phyloP scores from a whole-genome alignment of 2,329 filamentous ascomycete genomes.

The Colletotrichum agaves region DNA sequence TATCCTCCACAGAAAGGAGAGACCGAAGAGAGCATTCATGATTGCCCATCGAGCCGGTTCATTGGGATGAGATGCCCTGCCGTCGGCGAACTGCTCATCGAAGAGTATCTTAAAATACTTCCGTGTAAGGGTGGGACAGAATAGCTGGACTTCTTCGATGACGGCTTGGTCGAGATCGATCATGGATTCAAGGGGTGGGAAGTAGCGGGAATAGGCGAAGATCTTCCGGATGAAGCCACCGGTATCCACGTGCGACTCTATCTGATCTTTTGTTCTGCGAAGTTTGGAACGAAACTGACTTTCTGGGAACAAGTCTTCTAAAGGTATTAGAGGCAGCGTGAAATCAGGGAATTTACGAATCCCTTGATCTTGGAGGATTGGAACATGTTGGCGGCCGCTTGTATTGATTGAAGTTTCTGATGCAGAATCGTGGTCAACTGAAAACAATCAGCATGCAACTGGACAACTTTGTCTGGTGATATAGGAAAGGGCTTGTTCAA shows the following conservation, averaged over 20 bases:
- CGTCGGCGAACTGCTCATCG: slow-evolving; percentile 6
- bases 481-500: too few species aligned
- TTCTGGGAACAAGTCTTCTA: not conserved
- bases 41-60: slow-evolving; percentile 14
- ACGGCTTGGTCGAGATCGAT: slow-evolving; percentile 10
- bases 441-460: too few species aligned
- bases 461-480: too few species aligned
- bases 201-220: slow-evolving; percentile 3
- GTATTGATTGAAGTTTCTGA: too few species aligned
- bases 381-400: too few species aligned
- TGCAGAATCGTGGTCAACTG: too few species aligned
- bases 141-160: slow-evolving; percentile 18
- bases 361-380: too few species aligned
- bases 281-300: not conserved
- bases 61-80: not conserved
- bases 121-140: slow-evolving; percentile 16
- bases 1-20: slow-evolving; percentile 16
- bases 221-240: not conserved
- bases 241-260: not conserved
- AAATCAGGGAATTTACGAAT: not conserved
- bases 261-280: not conserved
- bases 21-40: slow-evolving; percentile 18
- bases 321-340: not conserved
- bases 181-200: slow-evolving; percentile 16
- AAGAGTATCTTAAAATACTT: slow-evolving; percentile 7